Conservation (phyloP, 768 basidiomycete genomes). For the Xanthoconium stramineum region DNA sequence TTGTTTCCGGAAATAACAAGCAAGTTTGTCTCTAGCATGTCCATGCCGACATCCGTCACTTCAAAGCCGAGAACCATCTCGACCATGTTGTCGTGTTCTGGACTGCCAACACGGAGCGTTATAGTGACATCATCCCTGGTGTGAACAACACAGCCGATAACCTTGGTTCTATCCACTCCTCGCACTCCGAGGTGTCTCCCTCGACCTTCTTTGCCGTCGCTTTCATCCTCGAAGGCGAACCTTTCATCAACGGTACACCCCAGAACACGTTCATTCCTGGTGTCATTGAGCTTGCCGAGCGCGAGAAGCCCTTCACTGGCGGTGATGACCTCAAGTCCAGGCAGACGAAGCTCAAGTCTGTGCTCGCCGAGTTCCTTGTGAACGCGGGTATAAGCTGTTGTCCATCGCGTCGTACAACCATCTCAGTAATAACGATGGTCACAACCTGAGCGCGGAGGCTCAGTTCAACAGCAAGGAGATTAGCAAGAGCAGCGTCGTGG, state of each 20-base stretch:
- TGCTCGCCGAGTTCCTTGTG: conserved; percentile 96
- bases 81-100: conserved; percentile 94
- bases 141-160: conserved; percentile 94
- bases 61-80: conserved; percentile 79
- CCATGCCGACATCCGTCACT: conserved; percentile 88
- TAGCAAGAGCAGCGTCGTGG: conserved; percentile 93
- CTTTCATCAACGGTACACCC: conserved; percentile 96
- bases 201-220: conserved; percentile 96
- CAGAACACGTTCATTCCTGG: conserved; percentile 99
- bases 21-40: conserved; percentile 88
- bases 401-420: conserved; percentile 99
- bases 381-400: conserved; percentile 98
- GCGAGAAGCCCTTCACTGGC: conserved; percentile 86
- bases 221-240: conserved; percentile 89
- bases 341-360: conserved; percentile 96
- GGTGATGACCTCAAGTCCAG: conserved; percentile 98
- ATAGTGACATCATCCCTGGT: conserved; percentile 90
- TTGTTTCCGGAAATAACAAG: conserved; percentile 84
- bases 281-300: conserved; percentile 88
- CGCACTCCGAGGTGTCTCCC: conserved; percentile 93
- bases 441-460: conserved; percentile 82
- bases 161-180: conserved; percentile 72
- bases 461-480: conserved; percentile 99
- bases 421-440: conserved; percentile 96
- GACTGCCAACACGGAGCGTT: conserved; percentile 99